Percentiles rank a stretch among this genome's conserved stretches.
These are phyloP conservation scores for Mallotus japonicus DNA, from an alignment of 441 rosid species.

Conservation along the genomic window DNA sequence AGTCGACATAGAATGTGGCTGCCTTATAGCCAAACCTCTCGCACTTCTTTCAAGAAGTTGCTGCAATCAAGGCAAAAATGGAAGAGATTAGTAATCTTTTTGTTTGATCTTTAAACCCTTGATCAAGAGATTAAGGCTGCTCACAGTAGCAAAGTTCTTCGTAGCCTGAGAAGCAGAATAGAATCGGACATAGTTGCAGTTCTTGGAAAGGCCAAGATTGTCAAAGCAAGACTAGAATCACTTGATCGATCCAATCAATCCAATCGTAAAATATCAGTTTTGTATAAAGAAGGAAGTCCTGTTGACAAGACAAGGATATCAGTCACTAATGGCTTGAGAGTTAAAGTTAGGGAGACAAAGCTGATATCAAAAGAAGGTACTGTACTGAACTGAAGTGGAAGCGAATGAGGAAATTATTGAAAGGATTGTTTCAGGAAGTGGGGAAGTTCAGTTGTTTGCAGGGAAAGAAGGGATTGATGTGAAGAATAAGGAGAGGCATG, in stretches of 20 bases:
- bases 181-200: conserved; percentile 61
- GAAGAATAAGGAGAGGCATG: conserved; percentile 53
- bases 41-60: conserved; percentile 61
- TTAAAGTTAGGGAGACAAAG: conserved; percentile 52
- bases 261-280: conserved; percentile 31
- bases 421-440: conserved; percentile 49
- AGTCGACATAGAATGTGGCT: conserved; percentile 52
- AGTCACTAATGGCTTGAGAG: conserved; percentile 55
- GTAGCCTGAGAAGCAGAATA: conserved; percentile 71
- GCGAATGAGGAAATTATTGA: conserved; percentile 55
- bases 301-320: conserved; percentile 60
- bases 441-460: conserved; percentile 33
- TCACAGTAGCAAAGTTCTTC: conserved; percentile 65
- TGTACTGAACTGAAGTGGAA: conserved; percentile 59
- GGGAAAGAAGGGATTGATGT: conserved; percentile 37
- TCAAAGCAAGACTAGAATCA: conserved; percentile 57
- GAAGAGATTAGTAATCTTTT: conserved; percentile 83
- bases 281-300: conserved; percentile 49
- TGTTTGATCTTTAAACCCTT: conserved; percentile 64
- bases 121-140: conserved; percentile 69
- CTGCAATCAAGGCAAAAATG: conserved; percentile 50
- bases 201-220: conserved; percentile 57
- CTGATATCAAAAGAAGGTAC: conserved; percentile 65
- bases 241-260: conserved; percentile 46
- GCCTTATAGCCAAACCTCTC: conserved; percentile 47